A percentile compares a stretch with the other conserved stretches of the same genome.
Conservation (phyloP, 768 basidiomycete species). For the Xerocomellus intermedius region DNA sequence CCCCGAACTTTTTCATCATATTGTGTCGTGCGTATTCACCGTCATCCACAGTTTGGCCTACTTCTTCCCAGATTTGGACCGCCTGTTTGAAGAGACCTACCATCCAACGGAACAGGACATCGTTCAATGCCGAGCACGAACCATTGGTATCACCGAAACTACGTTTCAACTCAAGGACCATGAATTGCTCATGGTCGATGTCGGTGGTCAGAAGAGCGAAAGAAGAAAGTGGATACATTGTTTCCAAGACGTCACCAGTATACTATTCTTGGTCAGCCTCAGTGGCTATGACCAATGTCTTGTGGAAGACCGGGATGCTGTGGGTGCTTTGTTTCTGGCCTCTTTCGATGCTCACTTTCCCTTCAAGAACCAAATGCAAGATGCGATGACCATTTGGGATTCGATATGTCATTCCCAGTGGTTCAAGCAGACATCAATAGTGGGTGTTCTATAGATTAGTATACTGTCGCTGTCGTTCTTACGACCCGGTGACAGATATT, state of each 20-base stretch:
- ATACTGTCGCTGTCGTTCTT: not conserved
- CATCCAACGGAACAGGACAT: conserved; percentile 84
- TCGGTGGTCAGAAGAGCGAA: conserved; percentile 92
- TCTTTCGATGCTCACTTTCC: not conserved
- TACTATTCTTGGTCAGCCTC: conserved; percentile 86
- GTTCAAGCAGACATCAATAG: conserved; percentile 94
- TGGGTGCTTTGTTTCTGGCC: conserved; percentile 38
- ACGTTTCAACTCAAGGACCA: conserved; percentile 75
- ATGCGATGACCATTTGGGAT: conserved; percentile 98
- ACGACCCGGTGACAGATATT: conserved; percentile 58
- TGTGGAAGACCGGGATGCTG: conserved; percentile 89
- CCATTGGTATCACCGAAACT: conserved; percentile 90
- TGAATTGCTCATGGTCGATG: conserved; percentile 92
- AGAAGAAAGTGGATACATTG: conserved; percentile 93
- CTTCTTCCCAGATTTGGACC: conserved; percentile 77
- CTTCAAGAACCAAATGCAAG: conserved; percentile 93
- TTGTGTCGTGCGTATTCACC: not conserved
- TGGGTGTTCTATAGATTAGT: conserved; percentile 38
- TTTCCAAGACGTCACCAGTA: conserved; percentile 92
- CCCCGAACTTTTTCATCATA: not conserved
- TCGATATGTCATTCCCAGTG: conserved; percentile 97
- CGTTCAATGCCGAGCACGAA: conserved; percentile 79
- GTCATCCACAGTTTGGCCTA: conserved; percentile 52
- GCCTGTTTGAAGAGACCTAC: conserved; percentile 73
- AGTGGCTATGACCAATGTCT: conserved; percentile 95